Evolutionary conservation across 441 rosid species (phyloP).

Genomic region (Lepidium campestre): DNA sequence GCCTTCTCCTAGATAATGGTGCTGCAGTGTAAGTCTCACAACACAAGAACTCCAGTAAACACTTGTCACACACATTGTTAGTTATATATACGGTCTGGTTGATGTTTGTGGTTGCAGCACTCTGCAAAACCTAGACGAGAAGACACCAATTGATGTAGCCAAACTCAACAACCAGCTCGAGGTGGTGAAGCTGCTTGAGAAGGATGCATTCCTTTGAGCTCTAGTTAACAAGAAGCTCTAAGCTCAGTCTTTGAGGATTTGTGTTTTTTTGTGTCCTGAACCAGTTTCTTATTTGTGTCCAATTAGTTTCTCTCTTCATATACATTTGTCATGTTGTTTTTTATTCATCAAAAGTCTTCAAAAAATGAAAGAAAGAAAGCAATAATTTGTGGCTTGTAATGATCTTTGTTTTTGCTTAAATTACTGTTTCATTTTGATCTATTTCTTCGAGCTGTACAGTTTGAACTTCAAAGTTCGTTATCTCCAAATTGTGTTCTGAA

Average conservation of each 20-base stretch:
- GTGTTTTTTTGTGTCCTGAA: slow-evolving; percentile 7
- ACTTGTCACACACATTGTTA: background rate
- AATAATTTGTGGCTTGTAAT: background rate
- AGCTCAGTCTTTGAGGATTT: slow-evolving; percentile 4
- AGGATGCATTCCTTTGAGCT: slow-evolving; percentile 89
- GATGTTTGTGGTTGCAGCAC: slow-evolving; percentile 47
- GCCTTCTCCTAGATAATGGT: slow-evolving; percentile 83
- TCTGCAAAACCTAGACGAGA: slow-evolving; percentile 89
- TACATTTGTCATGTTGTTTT: slow-evolving; percentile 9
- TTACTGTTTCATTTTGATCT: background rate
- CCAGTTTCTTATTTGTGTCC: background rate
- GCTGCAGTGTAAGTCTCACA: slow-evolving; percentile 87
- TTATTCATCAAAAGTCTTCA: slow-evolving; percentile 16
- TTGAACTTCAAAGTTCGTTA: no score
- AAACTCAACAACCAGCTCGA: slow-evolving; percentile 92
- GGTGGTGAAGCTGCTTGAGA: slow-evolving; percentile 88
- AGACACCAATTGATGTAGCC: slow-evolving; percentile 94
- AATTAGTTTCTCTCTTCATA: background rate
- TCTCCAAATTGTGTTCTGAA: background rate
- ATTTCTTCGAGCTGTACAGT: background rate
- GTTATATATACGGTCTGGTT: background rate
- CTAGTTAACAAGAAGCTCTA: background rate
- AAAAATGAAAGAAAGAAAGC: slow-evolving; percentile 6
- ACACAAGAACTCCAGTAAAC: background rate
- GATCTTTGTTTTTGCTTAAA: background rate